phyloP scores from a whole-genome alignment of 2,329 filamentous ascomycete species.

The Pyricularia grisea region DNA sequence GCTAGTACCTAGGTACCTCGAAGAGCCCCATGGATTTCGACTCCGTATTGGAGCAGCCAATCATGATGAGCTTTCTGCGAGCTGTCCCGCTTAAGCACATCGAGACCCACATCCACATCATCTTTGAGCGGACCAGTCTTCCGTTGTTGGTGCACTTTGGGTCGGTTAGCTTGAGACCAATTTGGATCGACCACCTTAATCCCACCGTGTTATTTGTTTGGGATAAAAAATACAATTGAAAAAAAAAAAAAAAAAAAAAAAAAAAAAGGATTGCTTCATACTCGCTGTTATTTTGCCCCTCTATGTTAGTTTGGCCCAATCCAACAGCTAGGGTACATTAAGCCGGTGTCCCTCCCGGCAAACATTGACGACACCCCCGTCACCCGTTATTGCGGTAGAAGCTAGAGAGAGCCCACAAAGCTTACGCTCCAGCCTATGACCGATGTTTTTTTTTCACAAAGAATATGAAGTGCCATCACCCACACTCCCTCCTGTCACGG shows the following conservation, averaged over 20 bases:
- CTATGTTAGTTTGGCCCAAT: neutral
- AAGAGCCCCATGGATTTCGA: neutral
- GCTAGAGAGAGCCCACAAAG: too few species aligned
- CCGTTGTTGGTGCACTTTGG: neutral
- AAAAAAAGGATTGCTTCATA: too few species aligned
- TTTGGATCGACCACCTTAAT: neutral
- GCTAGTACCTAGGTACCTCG: neutral
- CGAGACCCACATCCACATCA: neutral
- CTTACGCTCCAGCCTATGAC: neutral
- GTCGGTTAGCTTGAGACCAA: neutral
- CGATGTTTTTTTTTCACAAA: neutral
- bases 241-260: too few species aligned
- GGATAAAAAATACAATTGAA: too few species aligned
- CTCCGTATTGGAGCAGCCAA: neutral
- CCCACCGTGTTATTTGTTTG: too few species aligned
- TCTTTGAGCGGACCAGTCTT: neutral
- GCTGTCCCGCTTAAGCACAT: neutral
- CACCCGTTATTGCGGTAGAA: too few species aligned
- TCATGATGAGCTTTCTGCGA: neutral
- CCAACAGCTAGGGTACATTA: neutral
- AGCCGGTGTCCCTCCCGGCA: neutral
- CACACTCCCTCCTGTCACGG: neutral
- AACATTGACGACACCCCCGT: neutral
- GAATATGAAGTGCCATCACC: neutral
- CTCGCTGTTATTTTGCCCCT: too few species aligned